These are phyloP conservation scores for Tetrastigma voinierianum DNA, from an alignment of 164 flowering plant species.

Conservation along the genomic window DNA sequence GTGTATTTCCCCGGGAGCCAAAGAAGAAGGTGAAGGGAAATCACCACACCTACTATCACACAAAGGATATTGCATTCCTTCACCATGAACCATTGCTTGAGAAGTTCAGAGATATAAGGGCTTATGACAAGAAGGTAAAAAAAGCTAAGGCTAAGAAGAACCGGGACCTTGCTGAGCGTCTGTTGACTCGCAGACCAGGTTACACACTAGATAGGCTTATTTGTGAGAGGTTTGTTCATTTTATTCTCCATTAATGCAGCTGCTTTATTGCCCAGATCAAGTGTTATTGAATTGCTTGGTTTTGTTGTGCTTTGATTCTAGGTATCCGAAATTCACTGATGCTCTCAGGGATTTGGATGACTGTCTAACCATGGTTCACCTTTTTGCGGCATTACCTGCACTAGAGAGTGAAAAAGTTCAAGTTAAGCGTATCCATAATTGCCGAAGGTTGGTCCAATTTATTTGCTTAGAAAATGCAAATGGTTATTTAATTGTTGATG, in stretches of 20 bases:
- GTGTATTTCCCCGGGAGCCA: constrained; percentile 85
- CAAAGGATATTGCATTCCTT: constrained; percentile 74
- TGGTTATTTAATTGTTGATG: too few relatives aligned
- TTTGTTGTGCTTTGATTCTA: constrained; percentile 19
- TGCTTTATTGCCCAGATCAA: not conserved
- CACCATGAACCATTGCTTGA: constrained; percentile 77
- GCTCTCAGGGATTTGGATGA: constrained; percentile 96
- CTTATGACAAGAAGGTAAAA: constrained; percentile 65
- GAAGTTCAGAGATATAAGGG: constrained; percentile 59
- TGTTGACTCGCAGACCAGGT: constrained; percentile 46
- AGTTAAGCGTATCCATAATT: constrained; percentile 69
- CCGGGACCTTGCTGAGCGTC: constrained; percentile 46
- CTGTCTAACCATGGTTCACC: constrained; percentile 88
- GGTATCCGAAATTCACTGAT: constrained; percentile 85
- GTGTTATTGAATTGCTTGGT: not conserved
- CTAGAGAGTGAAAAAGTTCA: constrained; percentile 57
- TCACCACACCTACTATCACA: constrained; percentile 86
- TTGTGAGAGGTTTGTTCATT: constrained; percentile 56
- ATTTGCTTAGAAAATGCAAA: too few relatives aligned
- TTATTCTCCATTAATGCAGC: not conserved
- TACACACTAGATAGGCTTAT: constrained; percentile 66
- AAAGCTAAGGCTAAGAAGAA: constrained; percentile 79
- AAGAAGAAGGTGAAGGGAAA: constrained; percentile 90
- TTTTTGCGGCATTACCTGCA: constrained; percentile 89
- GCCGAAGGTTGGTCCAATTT: constrained; percentile 61